These are phyloP conservation scores for Triticum timopheevii DNA, from an alignment of 176 grass and related monocot genomes.

Conservation along the genomic window DNA sequence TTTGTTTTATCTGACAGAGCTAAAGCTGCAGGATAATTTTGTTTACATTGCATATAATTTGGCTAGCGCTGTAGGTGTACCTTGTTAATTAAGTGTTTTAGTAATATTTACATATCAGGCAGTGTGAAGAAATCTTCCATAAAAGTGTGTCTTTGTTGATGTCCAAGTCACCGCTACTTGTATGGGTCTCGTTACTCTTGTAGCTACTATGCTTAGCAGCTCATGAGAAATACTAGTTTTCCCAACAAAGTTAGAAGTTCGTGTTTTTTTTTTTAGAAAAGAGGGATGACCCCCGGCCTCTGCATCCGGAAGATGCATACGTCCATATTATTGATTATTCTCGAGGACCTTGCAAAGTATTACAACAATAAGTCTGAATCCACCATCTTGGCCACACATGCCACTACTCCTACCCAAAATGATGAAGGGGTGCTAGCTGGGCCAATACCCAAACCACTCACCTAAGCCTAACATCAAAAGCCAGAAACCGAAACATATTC, in stretches of 20 bases:
- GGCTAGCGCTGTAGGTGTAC: not conserved
- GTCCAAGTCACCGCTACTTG: not conserved
- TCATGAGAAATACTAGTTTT: not conserved
- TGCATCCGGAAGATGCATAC: too few species aligned
- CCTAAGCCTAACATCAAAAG: too few species aligned
- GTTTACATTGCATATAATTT: not conserved
- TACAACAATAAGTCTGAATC: too few species aligned
- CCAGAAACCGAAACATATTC: too few species aligned
- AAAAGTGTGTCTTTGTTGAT: not conserved
- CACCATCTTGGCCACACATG: too few species aligned
- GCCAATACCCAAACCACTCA: too few species aligned
- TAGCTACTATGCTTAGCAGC: slow-evolving; percentile 2
- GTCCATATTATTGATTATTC: too few species aligned
- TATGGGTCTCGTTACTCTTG: not conserved
- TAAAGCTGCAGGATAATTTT: not conserved
- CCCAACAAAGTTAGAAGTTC: not conserved
- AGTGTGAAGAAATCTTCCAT: not conserved
- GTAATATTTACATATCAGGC: not conserved
- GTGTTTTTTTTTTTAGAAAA: too few species aligned
- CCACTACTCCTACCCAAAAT: too few species aligned
- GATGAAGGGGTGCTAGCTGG: too few species aligned
- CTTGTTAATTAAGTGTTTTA: not conserved
- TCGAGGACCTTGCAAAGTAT: too few species aligned
- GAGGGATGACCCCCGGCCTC: too few species aligned
- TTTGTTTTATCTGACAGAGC: not conserved